Evolutionary conservation across 148 eudicot genomes (phyloP), one percentile per base, ranked within the genome.

Genomic region (Heliosperma pusillum): DNA sequence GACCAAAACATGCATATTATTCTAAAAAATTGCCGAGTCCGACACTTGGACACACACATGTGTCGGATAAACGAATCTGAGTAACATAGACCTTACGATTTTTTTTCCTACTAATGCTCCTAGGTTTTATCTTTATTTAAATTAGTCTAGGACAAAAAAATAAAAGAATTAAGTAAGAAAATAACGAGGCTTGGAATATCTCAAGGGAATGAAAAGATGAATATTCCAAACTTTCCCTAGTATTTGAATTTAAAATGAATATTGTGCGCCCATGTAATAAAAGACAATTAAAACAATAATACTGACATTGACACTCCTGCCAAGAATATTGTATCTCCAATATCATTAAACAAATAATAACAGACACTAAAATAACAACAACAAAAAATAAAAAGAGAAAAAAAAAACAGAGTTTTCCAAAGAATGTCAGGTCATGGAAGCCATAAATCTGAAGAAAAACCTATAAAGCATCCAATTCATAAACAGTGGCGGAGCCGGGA

Each of bases 301-400:
- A 69, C 71, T 79, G 74, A 79, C 73, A 73, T 36, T 61, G 61
- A 66, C 6, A 79, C 66, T 10, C 42, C 42, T 58, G 40, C 21
- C 64, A 72, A 65, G 15, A 60, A 55, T 56, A 21, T 30, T 19
- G n/a, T 52, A 7, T 75, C 16, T 21, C 64, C 50, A 30, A 55
- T n/a, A 66, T 33, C 21, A 53, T 29, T 65, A 66, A 66, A 53
- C 50, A 56, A 75, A 66, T 44, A 61, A 3, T 22, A 12, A 22
- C 10, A 17, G 7, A 7, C 33, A 45, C 10, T n/a, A 3, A 17
- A 19, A 19, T 10, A 71, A 16, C 10, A 7, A n/a, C 29, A 2
- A 8, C 7, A 57, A 72, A 20, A 40, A 73, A 15, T 11, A 40
- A n/a, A 40, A 19, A n/a, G 1, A 21, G 62, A 9, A 45, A 26